phyloP scores from a whole-genome alignment of 179 eudicot genomes.

The Drosera spatulata region DNA sequence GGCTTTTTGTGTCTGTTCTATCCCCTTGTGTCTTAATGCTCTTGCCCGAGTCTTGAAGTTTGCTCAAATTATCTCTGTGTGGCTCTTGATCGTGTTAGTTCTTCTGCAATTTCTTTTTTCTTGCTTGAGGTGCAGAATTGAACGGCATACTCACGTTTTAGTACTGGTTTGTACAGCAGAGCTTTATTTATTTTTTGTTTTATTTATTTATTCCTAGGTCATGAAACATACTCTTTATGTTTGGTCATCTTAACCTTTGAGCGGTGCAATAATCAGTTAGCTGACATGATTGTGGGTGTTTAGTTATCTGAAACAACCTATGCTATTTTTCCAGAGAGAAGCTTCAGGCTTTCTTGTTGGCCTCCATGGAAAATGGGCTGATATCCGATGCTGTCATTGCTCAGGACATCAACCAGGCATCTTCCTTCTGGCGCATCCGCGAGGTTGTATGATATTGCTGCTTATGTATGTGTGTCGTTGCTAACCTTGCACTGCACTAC shows the following conservation, averaged over 20 bases:
- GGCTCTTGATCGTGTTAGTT: not conserved
- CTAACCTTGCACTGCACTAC: too few species aligned
- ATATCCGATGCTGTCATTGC: slow-evolving; percentile 89
- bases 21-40: slow-evolving; percentile 1
- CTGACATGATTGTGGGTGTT: not conserved
- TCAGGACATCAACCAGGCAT: slow-evolving; percentile 88
- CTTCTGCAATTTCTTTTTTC: too few species aligned
- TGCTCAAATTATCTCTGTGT: not conserved
- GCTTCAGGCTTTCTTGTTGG: slow-evolving; percentile 86
- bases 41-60: not conserved
- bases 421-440: slow-evolving; percentile 91
- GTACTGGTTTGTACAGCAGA: too few species aligned
- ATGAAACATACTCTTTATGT: too few species aligned
- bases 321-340: slow-evolving; percentile 57
- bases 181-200: too few species aligned
- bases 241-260: too few species aligned
- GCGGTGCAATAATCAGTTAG: too few species aligned
- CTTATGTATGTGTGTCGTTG: not conserved
- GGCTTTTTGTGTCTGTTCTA: not conserved
- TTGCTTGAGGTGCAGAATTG: too few species aligned
- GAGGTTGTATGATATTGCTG: slow-evolving; percentile 39
- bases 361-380: slow-evolving; percentile 71
- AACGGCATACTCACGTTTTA: too few species aligned
- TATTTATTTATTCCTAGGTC: too few species aligned
- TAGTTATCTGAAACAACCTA: slow-evolving; percentile 8